Evolutionary conservation across 2,329 filamentous ascomycete genomes (phyloP).

Genomic region (Colletotrichum neosansevieriae): DNA sequence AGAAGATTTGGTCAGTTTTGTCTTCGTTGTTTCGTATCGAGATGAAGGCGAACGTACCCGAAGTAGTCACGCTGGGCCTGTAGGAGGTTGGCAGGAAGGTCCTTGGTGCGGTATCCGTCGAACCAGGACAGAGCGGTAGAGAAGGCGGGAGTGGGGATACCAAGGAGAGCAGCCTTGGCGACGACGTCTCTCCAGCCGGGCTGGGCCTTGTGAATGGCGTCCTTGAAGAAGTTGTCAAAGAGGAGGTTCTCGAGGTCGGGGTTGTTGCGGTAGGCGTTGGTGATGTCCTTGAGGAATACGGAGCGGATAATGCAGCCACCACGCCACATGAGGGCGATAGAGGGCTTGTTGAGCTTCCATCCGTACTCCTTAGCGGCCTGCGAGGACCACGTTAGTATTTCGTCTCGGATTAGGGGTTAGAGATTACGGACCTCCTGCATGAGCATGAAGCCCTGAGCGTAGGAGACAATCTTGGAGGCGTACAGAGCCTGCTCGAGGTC

Average conservation of each 20-base stretch:
- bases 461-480: constrained; percentile 99
- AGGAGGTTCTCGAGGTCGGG: constrained; percentile 97
- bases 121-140: constrained; percentile 98
- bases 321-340: constrained; percentile 99
- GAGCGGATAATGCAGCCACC: constrained; percentile 99
- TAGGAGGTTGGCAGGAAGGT: constrained; percentile 97
- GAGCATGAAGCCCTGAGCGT: constrained; percentile 99
- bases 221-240: constrained; percentile 99
- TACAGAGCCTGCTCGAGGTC: constrained; percentile 99
- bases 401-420: background rate
- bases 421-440: constrained; percentile 83
- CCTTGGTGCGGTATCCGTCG: constrained; percentile 97
- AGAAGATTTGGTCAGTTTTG: background rate
- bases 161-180: constrained; percentile 90
- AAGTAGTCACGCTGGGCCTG: constrained; percentile 99
- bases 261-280: constrained; percentile 93
- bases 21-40: too few relatives aligned
- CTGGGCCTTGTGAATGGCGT: constrained; percentile 97
- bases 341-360: constrained; percentile 99
- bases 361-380: constrained; percentile 94
- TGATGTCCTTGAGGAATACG: constrained; percentile 99
- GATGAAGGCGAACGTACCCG: constrained; percentile 51
- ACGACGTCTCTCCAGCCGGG: constrained; percentile 92
- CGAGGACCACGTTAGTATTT: constrained; percentile 44
- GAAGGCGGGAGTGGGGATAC: constrained; percentile 97